These are phyloP conservation scores for Solanum ossicruentum DNA, from an alignment of 257 asterid species.

Conservation along the genomic window DNA sequence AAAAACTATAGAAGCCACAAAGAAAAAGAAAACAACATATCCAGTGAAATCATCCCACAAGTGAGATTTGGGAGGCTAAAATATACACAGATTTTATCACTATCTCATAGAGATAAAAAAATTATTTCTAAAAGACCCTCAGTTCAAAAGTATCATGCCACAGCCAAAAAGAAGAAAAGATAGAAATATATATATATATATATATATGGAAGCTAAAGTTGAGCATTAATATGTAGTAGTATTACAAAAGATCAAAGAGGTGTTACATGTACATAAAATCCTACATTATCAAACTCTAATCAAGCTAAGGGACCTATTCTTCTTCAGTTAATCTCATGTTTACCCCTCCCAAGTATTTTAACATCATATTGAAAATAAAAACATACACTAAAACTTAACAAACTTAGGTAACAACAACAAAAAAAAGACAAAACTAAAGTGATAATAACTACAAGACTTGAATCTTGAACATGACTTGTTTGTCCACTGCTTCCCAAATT, in stretches of 20 bases:
- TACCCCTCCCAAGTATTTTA: slow-evolving; percentile 11
- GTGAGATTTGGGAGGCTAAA: no score
- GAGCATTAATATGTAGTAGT: not conserved
- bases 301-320: slow-evolving; percentile 4
- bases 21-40: no score
- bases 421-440: not conserved
- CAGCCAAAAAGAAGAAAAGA: no score
- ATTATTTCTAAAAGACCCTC: no score
- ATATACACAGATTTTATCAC: no score
- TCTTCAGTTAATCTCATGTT: not conserved
- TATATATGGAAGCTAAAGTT: not conserved
- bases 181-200: not conserved
- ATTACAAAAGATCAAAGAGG: slow-evolving; percentile 4
- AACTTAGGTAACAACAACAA: not conserved
- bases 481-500: slow-evolving; percentile 44
- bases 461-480: slow-evolving; percentile 41
- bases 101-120: no score
- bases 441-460: slow-evolving; percentile 17
- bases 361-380: not conserved
- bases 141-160: no score
- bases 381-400: not conserved
- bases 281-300: not conserved
- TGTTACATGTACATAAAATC: slow-evolving; percentile 3
- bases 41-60: no score
- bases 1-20: no score